Percentiles rank a stretch among this genome's conserved stretches.
Evolutionary conservation across 106 monocot species (phyloP).

Genomic region (Acanthochlamys bracteata): DNA sequence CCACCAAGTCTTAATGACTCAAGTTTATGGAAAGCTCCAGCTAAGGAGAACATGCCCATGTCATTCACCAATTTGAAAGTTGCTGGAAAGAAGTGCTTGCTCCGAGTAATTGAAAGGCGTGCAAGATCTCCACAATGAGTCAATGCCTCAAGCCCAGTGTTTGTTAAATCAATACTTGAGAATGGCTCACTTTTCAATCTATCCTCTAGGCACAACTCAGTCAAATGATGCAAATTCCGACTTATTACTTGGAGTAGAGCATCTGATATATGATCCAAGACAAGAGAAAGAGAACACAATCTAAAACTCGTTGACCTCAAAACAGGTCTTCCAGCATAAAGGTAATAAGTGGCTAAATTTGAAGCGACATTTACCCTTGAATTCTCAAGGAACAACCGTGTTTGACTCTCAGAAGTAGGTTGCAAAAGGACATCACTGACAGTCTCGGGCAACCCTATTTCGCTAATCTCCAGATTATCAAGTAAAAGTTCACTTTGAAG

Average conservation of each 20-base stretch:
- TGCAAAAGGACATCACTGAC: conserved; percentile 50
- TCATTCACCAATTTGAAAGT: conserved; percentile 68
- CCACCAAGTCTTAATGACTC: conserved; percentile 62
- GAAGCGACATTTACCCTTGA: neutral
- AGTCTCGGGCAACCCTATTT: conserved; percentile 19
- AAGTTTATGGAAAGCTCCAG: conserved; percentile 50
- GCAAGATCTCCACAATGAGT: conserved; percentile 31
- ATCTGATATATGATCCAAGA: conserved; percentile 57
- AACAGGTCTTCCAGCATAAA: neutral
- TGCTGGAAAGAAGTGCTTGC: conserved; percentile 14
- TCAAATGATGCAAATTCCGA: conserved; percentile 32
- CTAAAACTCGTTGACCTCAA: neutral
- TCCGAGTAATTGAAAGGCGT: conserved; percentile 51
- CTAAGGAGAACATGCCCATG: conserved; percentile 55
- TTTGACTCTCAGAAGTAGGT: conserved; percentile 27
- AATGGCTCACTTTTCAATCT: conserved; percentile 26
- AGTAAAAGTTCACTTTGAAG: conserved; percentile 7
- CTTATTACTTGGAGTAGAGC: conserved; percentile 34
- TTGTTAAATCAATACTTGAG: conserved; percentile 42
- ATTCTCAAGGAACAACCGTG: conserved; percentile 13
- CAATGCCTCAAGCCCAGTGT: conserved; percentile 54
- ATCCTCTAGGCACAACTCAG: conserved; percentile 70
- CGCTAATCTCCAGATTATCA: conserved; percentile 8
- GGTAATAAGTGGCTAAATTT: neutral
- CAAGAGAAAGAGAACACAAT: conserved; percentile 62